Percentiles rank a stretch among this genome's conserved stretches.
These are phyloP conservation scores for Fusarium sp. DNA, from an alignment of 2,329 filamentous ascomycete species.

Conservation along the genomic window DNA sequence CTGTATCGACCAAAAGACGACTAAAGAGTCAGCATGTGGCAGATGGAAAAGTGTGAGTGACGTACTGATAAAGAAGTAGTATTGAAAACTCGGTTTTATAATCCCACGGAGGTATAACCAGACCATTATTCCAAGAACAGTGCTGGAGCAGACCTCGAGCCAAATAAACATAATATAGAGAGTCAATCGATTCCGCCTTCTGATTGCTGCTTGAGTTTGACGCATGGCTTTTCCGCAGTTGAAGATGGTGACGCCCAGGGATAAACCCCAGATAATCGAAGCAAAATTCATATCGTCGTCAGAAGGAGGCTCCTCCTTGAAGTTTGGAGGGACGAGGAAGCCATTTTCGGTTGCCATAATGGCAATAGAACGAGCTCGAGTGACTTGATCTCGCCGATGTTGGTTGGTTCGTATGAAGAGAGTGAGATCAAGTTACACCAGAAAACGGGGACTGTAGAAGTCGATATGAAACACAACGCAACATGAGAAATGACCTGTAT, in stretches of 20 bases:
- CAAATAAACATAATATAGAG: conserved; percentile 34
- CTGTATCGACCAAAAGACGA: conserved; percentile 50
- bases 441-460: neutral
- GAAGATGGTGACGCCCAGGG: conserved; percentile 36
- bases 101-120: conserved; percentile 37
- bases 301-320: conserved; percentile 17
- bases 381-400: neutral
- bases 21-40: conserved; percentile 34
- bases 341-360: conserved; percentile 23
- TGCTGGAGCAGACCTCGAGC: conserved; percentile 36
- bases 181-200: conserved; percentile 33
- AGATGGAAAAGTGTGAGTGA: neutral
- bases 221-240: conserved; percentile 37
- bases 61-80: conserved; percentile 41
- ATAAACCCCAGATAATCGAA: conserved; percentile 40
- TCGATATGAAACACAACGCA: neutral
- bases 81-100: conserved; percentile 46
- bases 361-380: neutral
- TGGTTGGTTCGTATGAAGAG: neutral
- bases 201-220: conserved; percentile 25
- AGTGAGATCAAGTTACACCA: neutral
- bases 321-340: conserved; percentile 36
- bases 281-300: conserved; percentile 38
- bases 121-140: conserved; percentile 33
- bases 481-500: neutral